Evolutionary conservation across 2,329 filamentous ascomycete species (phyloP).

Genomic region (Penicillium sp.): DNA sequence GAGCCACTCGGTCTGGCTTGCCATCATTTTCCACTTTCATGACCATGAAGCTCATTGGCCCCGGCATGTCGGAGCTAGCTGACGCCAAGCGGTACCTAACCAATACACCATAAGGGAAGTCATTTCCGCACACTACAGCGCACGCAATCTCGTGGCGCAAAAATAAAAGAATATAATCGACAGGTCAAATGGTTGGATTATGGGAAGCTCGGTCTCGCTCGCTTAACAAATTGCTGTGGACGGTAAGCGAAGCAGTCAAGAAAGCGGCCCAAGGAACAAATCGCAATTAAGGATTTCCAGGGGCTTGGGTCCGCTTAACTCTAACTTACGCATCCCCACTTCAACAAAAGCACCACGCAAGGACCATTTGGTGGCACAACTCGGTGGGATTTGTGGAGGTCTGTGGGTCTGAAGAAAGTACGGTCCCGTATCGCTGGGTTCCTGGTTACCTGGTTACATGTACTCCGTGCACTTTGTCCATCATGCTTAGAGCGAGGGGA

Average conservation of each 20-base stretch:
- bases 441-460: background rate
- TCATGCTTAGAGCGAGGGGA: background rate
- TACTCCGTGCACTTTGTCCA: background rate
- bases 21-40: background rate
- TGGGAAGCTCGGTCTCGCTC: background rate
- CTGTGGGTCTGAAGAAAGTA: constrained; percentile 4
- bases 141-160: background rate
- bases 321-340: constrained; percentile 11
- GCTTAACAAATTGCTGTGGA: background rate
- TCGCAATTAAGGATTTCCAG: constrained; percentile 11
- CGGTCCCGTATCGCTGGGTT: background rate
- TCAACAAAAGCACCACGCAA: constrained; percentile 8
- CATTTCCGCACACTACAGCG: background rate
- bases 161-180: background rate
- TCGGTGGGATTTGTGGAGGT: constrained; percentile 3
- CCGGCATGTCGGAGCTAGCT: background rate
- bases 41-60: background rate
- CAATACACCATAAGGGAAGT: background rate
- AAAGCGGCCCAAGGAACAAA: background rate
- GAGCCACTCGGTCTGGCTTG: background rate
- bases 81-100: background rate
- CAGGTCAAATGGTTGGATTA: background rate
- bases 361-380: constrained; percentile 10
- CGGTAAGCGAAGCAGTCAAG: background rate
- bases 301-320: constrained; percentile 19